A percentile compares a stretch with the other conserved stretches of the same genome.
Evolutionary conservation across 164 flowering plant species (phyloP).

Genomic region (Liquidambar formosana): DNA sequence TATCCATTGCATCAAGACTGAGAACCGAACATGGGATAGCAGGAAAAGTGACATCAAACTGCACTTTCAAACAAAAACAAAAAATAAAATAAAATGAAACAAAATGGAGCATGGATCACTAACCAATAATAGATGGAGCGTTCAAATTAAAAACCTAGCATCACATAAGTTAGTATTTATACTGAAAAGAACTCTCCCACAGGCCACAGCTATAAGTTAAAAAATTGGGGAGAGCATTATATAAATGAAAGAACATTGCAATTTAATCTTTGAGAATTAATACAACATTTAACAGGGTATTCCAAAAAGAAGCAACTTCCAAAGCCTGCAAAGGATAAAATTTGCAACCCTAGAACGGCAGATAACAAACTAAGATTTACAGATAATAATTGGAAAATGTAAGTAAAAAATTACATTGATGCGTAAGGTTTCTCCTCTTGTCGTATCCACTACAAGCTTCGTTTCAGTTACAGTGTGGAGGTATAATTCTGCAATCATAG

Average conservation of each 20-base stretch:
- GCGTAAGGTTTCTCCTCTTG: slow-evolving; percentile 55
- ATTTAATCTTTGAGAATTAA: not conserved
- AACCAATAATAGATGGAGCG: not conserved
- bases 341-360: not conserved
- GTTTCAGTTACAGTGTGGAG: slow-evolving; percentile 51
- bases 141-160: not conserved
- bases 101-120: not conserved
- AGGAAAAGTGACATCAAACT: slow-evolving; percentile 92
- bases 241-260: not conserved
- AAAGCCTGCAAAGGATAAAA: not conserved
- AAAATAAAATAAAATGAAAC: too few relatives aligned
- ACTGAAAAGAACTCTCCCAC: not conserved
- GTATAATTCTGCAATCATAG: slow-evolving; percentile 44
- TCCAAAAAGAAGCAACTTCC: too few relatives aligned
- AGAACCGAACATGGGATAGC: slow-evolving; percentile 66
- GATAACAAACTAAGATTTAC: not conserved
- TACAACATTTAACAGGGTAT: not conserved
- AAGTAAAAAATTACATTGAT: slow-evolving; percentile 37
- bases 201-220: too few relatives aligned
- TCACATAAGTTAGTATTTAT: not conserved
- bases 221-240: too few relatives aligned
- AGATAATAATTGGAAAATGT: not conserved
- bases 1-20: slow-evolving; percentile 82
- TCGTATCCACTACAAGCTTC: slow-evolving; percentile 61
- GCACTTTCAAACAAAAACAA: slow-evolving; percentile 32